Evolutionary conservation across 768 basidiomycete species (phyloP), one percentile per base, ranked within the genome.

Genomic region (Collybiopsis luxurians): DNA sequence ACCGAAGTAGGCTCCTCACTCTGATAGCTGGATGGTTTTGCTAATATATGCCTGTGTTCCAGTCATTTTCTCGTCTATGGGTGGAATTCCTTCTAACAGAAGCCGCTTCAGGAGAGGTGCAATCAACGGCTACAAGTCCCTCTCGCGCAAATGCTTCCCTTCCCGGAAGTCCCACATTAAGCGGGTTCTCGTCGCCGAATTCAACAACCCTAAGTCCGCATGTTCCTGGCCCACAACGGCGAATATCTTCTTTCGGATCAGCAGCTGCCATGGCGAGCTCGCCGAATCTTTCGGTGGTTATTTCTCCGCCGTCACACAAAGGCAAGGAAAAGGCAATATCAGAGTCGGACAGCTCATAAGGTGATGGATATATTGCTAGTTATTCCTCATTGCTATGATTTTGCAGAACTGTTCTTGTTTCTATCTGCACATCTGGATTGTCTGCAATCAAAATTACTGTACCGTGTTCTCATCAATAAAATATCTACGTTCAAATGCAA

Each of bases 51-150:
- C 30, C n/a, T 58, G 12, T 61, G 13, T 34, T 34, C 13, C 31
- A 98, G 95, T 96, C 94, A 0, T 99, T 99, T 75, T 95, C 93
- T 38, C 90, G 95, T 46, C 82, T 98, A 11, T 99, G 95, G 88
- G 96, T 99, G 46, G 97, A 99, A 70, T 99, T 96, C 68, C 81
- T 99, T 3, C 86, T 99, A 60, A 96, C 94, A 23, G 96, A 99
- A 75, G 88, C 95, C 0, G 78, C 81, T 1, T 62, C 77, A 5
- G 79, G 79, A 15, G 72, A 75, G 48, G 64, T 71, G 9, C 39
- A 57, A 27, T 54, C 62, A 50, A 61, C 65, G 2, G 61, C 60
- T 15, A 58, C 63, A 4, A 70, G 70, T 12, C 67, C 69, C n/a
- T 57, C 64, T 2, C 66, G 67, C 19, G 49, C 63, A 27, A 77